Evolutionary conservation across 139 green algal species (phyloP).

Genomic region (Marvania coccoides): DNA sequence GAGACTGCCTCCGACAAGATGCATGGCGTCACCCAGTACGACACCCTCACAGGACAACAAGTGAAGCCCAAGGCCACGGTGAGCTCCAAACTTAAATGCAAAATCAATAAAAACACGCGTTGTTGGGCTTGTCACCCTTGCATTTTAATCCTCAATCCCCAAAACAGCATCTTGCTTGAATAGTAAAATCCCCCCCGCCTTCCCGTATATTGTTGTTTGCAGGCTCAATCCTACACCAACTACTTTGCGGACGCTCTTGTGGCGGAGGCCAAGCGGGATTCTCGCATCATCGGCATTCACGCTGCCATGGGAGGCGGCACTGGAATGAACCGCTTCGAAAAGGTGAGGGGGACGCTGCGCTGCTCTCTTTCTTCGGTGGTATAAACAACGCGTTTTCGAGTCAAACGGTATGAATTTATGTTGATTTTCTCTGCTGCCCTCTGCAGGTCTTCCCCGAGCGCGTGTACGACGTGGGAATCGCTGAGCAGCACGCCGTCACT

Average conservation of each 20-base stretch:
- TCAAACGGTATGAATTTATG: too few relatives aligned
- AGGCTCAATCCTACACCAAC: constrained; percentile 90
- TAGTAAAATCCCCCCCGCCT: too few relatives aligned
- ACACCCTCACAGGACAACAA: constrained; percentile 88
- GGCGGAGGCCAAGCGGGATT: constrained; percentile 88
- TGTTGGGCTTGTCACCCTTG: too few relatives aligned
- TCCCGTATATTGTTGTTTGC: too few relatives aligned
- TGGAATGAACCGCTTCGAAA: constrained; percentile 75
- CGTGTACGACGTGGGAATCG: constrained; percentile 97
- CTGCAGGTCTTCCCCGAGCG: constrained; percentile 77
- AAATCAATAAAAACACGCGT: too few relatives aligned
- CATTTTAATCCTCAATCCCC: too few relatives aligned
- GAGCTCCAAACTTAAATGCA: background rate
- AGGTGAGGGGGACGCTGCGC: constrained; percentile 1
- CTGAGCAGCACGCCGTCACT: constrained; percentile 96
- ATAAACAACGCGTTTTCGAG: background rate
- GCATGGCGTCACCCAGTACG: constrained; percentile 97
- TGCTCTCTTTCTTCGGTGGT: too few relatives aligned
- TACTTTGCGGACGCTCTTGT: constrained; percentile 96
- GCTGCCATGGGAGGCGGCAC: constrained; percentile 98
- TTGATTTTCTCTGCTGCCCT: constrained; percentile 40
- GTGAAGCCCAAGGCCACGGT: constrained; percentile 50
- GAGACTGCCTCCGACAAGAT: constrained; percentile 92
- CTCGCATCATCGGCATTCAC: constrained; percentile 87
- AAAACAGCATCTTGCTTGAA: too few relatives aligned